These are phyloP conservation scores for Torulaspora delbrueckii DNA, from an alignment of 805 yeast species.

Conservation along the genomic window DNA sequence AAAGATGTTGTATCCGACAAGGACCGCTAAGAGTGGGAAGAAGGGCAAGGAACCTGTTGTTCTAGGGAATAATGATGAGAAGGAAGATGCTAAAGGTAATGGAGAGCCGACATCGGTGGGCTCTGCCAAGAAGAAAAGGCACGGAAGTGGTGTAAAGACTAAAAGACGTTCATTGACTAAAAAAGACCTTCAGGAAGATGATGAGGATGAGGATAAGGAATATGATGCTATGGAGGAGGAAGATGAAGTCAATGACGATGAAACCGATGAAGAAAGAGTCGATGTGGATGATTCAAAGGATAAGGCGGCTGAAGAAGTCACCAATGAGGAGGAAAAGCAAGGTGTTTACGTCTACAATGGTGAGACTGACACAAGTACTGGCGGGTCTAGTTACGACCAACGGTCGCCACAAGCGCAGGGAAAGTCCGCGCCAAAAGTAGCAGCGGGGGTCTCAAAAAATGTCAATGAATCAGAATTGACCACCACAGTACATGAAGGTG, in stretches of 20 bases:
- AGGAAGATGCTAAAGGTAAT: neutral
- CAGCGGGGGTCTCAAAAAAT: constrained; percentile 1
- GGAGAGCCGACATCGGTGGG: neutral
- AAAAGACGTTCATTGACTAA: constrained; percentile 7
- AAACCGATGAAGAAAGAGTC: constrained; percentile 9
- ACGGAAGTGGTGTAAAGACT: constrained; percentile 3
- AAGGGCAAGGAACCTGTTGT: neutral
- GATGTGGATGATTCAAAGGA: constrained; percentile 5
- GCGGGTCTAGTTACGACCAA: constrained; percentile 20
- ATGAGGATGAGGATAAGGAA: constrained; percentile 5
- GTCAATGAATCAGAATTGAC: constrained; percentile 12
- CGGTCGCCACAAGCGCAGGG: constrained; percentile 7
- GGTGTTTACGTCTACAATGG: constrained; percentile 23
- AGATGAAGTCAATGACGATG: constrained; percentile 7
- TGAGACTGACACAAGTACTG: constrained; percentile 31
- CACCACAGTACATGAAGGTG: constrained; percentile 18
- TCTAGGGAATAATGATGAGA: neutral
- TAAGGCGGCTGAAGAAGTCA: constrained; percentile 16
- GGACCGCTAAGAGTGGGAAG: neutral
- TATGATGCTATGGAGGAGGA: constrained; percentile 15
- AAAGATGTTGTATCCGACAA: constrained; percentile 9
- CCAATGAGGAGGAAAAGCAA: constrained; percentile 23
- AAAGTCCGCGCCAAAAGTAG: constrained; percentile 1
- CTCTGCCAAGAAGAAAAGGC: constrained; percentile 1
- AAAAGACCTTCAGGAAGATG: constrained; percentile 9